Conservation (phyloP, 352 stramenopile species). For the Phytophthora pisi region DNA sequence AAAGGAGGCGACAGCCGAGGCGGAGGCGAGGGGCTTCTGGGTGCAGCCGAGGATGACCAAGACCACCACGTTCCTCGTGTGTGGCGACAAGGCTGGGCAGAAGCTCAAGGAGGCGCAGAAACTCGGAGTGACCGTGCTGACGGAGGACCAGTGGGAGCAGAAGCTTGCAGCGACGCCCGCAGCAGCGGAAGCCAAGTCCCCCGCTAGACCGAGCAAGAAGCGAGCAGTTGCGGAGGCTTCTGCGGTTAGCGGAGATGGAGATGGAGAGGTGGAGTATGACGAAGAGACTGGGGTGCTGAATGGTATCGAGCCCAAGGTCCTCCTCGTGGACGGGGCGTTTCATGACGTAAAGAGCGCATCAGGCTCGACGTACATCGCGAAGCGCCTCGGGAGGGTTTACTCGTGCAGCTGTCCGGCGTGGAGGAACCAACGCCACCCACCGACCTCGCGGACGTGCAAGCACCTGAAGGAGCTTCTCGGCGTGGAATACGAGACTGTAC, state of each 20-base stretch:
- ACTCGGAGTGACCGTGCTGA: conserved; percentile 40
- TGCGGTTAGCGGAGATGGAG: not conserved
- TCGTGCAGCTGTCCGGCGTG: conserved; percentile 73
- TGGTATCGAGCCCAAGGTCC: conserved; percentile 38
- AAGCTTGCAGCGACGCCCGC: conserved; percentile 9
- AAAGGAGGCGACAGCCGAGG: conserved; percentile 38
- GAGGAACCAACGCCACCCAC: conserved; percentile 59
- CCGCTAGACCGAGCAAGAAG: conserved; percentile 21
- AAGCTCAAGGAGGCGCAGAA: conserved; percentile 60
- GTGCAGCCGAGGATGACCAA: conserved; percentile 47
- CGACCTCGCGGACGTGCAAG: conserved; percentile 63
- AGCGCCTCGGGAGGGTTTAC: conserved; percentile 56
- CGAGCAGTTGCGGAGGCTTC: conserved; percentile 17
- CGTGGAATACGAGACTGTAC: conserved; percentile 49
- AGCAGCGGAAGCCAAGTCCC: not conserved
- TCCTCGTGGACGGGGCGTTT: conserved; percentile 49
- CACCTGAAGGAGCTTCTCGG: conserved; percentile 63
- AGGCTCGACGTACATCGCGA: conserved; percentile 62
- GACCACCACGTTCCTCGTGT: conserved; percentile 54
- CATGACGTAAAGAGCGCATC: conserved; percentile 57
- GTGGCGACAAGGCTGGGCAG: conserved; percentile 47
- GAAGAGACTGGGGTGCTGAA: conserved; percentile 53
- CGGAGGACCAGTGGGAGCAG: conserved; percentile 47
- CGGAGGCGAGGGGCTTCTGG: conserved; percentile 43
- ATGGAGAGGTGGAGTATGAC: conserved; percentile 39